A percentile compares a stretch with the other conserved stretches of the same genome.
phyloP scores from a whole-genome alignment of 345 rosid species.

The Turnera subulata region DNA sequence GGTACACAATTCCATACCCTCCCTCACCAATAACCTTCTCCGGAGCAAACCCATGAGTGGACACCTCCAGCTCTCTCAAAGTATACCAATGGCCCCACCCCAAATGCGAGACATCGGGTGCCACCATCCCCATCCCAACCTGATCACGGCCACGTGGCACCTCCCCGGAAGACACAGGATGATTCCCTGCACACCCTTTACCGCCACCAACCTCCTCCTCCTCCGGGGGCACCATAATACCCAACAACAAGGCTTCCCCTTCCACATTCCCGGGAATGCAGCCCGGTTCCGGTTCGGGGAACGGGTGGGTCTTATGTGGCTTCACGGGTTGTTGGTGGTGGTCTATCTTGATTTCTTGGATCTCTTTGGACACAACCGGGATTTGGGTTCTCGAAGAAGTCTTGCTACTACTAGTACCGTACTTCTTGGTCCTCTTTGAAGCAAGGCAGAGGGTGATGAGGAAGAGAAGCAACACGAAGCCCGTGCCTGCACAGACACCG shows the following conservation, averaged over 20 bases:
- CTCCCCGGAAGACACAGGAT: constrained; percentile 34
- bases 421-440: not conserved
- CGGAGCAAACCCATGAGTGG: constrained; percentile 65
- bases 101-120: constrained; percentile 48
- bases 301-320: constrained; percentile 17
- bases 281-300: constrained; percentile 28
- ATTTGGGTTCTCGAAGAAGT: constrained; percentile 23
- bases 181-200: constrained; percentile 44
- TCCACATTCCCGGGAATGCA: constrained; percentile 26
- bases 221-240: constrained; percentile 29
- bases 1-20: constrained; percentile 90
- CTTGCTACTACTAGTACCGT: constrained; percentile 11
- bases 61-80: constrained; percentile 75
- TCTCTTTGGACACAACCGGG: constrained; percentile 73
- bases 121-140: constrained; percentile 34
- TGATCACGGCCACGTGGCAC: constrained; percentile 10
- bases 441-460: no score
- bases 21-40: constrained; percentile 93
- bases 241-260: constrained; percentile 29
- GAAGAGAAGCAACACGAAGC: constrained; percentile 74
- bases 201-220: constrained; percentile 44
- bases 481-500: constrained; percentile 71
- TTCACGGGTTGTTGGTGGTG: constrained; percentile 3
- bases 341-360: constrained; percentile 49
- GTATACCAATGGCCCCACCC: constrained; percentile 63